Evolutionary conservation across 441 rosid species (phyloP), one percentile per base, ranked within the genome.

Genomic region (Manihot esculenta): DNA sequence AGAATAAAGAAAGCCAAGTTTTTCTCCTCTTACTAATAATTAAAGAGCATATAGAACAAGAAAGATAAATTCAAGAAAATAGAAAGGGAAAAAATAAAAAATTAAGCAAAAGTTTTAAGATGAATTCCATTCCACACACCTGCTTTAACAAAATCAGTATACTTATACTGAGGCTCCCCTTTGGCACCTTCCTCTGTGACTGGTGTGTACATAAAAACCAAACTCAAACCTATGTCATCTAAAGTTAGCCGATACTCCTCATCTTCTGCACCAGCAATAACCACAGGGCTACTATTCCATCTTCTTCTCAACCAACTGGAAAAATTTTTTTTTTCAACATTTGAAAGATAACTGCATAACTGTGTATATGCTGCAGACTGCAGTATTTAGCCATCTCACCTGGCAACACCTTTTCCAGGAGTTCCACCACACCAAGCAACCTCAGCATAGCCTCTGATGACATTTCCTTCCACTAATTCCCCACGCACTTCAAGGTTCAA

Each of bases 391-490:
- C 48, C 62, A 66, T 48, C 75, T 69, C 64, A 91, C 99, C 99
- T 95, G 42, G 93, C 86, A 81, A 91, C 97, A 64, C 98, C 87
- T 79, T 87, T 93, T 67, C 97, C 98, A 1, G 98, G 98, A 74
- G 88, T 88, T 77, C 97, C 99, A 71, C 99, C 98, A 70, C 98
- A 91, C 99, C 99, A 95, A 69, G 99, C 98, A 76, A 95, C 88
- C 80, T 84, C 82, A 72, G 92, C 94, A 66, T 78, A 76, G 63
- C 97, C 98, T 74, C 77, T 88, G 72, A 95, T 66, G 62, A 77
- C 62, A 73, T 86, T 88, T 74, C 98, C 99, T 80, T 95, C 99
- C 51, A 93, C 87, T 64, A 95, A 85, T 73, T 89, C 96, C 49
- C 99, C 99, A 3, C 57, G 77, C 67, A 95, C 89, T 84, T 95